Evolutionary conservation across 352 stramenopile genomes (phyloP).

Genomic region (Pythium oligandrum): DNA sequence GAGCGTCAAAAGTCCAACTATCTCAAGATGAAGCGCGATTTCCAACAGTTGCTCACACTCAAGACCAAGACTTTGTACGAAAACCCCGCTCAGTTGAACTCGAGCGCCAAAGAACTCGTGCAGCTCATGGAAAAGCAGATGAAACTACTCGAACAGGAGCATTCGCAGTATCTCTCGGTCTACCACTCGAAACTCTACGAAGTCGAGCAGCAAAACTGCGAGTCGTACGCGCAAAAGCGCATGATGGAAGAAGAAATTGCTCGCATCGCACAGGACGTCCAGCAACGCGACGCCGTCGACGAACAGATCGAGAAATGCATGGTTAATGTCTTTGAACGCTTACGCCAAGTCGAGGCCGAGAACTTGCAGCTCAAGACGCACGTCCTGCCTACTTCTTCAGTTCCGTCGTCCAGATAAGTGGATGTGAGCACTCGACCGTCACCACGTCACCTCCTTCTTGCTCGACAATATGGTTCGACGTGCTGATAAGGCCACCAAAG

Average conservation of each 20-base stretch:
- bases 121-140: conserved; percentile 40
- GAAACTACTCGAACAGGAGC: conserved; percentile 34
- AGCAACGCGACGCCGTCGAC: conserved; percentile 45
- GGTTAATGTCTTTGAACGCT: conserved; percentile 45
- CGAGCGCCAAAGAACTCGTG: conserved; percentile 29
- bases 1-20: conserved; percentile 40
- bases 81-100: conserved; percentile 26
- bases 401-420: conserved; percentile 88
- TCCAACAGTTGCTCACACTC: conserved; percentile 34
- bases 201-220: conserved; percentile 47
- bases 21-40: conserved; percentile 40
- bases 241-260: conserved; percentile 42
- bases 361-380: conserved; percentile 33
- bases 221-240: conserved; percentile 41
- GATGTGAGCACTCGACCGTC: conserved; percentile 60
- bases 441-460: conserved; percentile 31
- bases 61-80: conserved; percentile 38
- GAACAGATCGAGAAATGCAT: conserved; percentile 53
- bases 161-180: conserved; percentile 26
- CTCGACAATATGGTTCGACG: conserved; percentile 69
- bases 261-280: conserved; percentile 30
- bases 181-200: conserved; percentile 50
- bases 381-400: conserved; percentile 39
- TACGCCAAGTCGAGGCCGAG: conserved; percentile 42
- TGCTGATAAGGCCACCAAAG: conserved; percentile 83